Percentiles rank a stretch among this genome's conserved stretches.
These are phyloP conservation scores for Malassezia arunalokei DNA, from an alignment of 1,284 basidiomycete genomes.

Conservation along the genomic window DNA sequence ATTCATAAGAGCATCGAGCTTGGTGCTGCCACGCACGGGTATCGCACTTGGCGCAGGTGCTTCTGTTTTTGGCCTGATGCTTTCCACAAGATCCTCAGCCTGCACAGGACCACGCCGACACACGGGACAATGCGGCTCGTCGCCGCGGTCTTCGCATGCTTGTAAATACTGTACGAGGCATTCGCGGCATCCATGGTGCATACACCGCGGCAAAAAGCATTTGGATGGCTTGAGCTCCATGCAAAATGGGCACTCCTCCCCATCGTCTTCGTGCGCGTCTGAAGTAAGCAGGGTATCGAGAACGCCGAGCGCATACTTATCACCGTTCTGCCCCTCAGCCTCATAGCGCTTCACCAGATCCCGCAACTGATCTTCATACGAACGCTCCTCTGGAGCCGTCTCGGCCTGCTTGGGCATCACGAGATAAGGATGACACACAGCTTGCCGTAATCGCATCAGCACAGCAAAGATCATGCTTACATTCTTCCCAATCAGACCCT, in stretches of 20 bases:
- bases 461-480: constrained; percentile 48
- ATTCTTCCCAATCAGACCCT: constrained; percentile 38
- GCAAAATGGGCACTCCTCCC: constrained; percentile 45
- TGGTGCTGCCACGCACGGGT: constrained; percentile 71
- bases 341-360: constrained; percentile 28
- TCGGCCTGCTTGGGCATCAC: constrained; percentile 35
- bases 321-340: constrained; percentile 6
- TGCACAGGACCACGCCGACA: constrained; percentile 46
- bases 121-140: constrained; percentile 50
- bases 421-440: constrained; percentile 48
- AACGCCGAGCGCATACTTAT: constrained; percentile 18
- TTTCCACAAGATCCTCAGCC: constrained; percentile 54
- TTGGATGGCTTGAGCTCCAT: constrained; percentile 34
- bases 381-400: constrained; percentile 17
- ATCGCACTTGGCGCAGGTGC: constrained; percentile 44
- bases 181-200: constrained; percentile 57
- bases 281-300: constrained; percentile 21
- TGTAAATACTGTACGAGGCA: constrained; percentile 63
- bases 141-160: constrained; percentile 56
- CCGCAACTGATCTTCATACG: constrained; percentile 19
- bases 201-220: constrained; percentile 45
- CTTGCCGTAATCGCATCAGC: constrained; percentile 48
- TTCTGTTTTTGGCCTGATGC: constrained; percentile 21
- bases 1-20: constrained; percentile 61
- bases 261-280: constrained; percentile 2